A percentile compares a stretch with the other conserved stretches of the same genome.
These are phyloP conservation scores for Colletotrichum sp. DNA, from an alignment of 2,329 filamentous ascomycete species.

Conservation along the genomic window DNA sequence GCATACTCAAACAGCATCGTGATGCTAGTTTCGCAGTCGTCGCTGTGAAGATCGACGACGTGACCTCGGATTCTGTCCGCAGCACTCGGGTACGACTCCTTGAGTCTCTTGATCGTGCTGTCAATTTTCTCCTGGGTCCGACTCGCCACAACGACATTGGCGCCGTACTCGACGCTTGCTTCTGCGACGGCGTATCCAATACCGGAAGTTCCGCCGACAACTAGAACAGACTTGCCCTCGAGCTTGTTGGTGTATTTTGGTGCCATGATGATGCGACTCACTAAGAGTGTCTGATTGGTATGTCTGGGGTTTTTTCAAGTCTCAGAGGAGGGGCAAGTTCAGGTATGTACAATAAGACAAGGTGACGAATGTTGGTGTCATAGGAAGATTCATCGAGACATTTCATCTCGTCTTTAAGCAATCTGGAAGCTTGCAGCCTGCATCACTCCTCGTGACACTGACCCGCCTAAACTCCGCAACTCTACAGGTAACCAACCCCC, in stretches of 20 bases:
- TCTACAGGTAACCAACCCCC: neutral
- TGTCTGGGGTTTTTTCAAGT: neutral
- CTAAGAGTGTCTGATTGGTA: neutral
- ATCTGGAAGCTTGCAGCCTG: neutral
- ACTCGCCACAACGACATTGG: slow-evolving; percentile 64
- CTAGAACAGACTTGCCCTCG: slow-evolving; percentile 47
- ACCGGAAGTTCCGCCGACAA: slow-evolving; percentile 69
- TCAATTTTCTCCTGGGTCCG: slow-evolving; percentile 57
- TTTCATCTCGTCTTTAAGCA: neutral
- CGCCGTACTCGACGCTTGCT: slow-evolving; percentile 59
- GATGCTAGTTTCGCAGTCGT: slow-evolving; percentile 39
- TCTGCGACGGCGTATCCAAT: slow-evolving; percentile 68
- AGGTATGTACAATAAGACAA: neutral
- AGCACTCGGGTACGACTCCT: neutral
- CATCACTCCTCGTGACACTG: neutral
- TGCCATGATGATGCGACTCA: neutral
- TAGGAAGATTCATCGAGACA: neutral
- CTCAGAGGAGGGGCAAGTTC: neutral
- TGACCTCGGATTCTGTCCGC: neutral
- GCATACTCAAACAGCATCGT: slow-evolving; percentile 52
- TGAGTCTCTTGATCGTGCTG: slow-evolving; percentile 12
- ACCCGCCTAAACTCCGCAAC: neutral
- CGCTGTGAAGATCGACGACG: neutral
- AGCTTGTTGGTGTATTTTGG: neutral
- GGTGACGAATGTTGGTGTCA: neutral